Conservation (phyloP, 352 stramenopile species). For the Hyaloperonospora brassicae region DNA sequence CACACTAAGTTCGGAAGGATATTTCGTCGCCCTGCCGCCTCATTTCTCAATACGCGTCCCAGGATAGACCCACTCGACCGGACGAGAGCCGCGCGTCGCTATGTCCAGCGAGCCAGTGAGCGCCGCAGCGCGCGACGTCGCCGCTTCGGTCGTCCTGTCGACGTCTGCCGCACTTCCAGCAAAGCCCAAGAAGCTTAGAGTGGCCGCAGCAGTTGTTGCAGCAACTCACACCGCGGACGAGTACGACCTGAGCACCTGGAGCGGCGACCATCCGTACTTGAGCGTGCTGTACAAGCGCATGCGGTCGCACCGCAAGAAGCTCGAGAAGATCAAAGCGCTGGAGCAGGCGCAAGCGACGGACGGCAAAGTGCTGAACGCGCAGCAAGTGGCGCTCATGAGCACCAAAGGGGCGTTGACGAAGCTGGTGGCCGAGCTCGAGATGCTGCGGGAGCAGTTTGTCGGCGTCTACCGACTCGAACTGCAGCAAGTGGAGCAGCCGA, state of each 20-base stretch:
- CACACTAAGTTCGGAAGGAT: conserved; percentile 8
- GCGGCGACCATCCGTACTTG: conserved; percentile 67
- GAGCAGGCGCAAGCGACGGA: conserved; percentile 37
- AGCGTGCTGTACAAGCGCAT: conserved; percentile 79
- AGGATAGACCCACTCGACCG: background rate
- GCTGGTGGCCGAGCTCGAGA: conserved; percentile 65
- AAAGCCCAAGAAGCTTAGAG: conserved; percentile 21
- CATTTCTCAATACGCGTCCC: conserved; percentile 23
- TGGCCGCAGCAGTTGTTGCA: conserved; percentile 12
- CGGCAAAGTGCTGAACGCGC: conserved; percentile 63
- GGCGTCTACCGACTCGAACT: conserved; percentile 48
- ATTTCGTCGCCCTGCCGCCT: background rate
- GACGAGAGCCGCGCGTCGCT: background rate
- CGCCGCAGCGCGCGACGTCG: conserved; percentile 9
- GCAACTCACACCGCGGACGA: conserved; percentile 24
- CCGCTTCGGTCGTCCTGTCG: conserved; percentile 2
- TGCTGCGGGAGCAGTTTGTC: conserved; percentile 71
- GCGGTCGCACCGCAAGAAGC: conserved; percentile 76
- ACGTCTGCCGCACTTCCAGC: conserved; percentile 5
- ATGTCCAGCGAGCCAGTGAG: conserved; percentile 19
- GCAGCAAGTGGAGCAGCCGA: conserved; percentile 26
- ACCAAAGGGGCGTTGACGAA: conserved; percentile 64
- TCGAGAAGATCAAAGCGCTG: conserved; percentile 76
- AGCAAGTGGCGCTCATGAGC: conserved; percentile 65
- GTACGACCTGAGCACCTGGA: conserved; percentile 32